Evolutionary conservation across 2,329 filamentous ascomycete genomes (phyloP).

Genomic region (Davidsoniella australis): DNA sequence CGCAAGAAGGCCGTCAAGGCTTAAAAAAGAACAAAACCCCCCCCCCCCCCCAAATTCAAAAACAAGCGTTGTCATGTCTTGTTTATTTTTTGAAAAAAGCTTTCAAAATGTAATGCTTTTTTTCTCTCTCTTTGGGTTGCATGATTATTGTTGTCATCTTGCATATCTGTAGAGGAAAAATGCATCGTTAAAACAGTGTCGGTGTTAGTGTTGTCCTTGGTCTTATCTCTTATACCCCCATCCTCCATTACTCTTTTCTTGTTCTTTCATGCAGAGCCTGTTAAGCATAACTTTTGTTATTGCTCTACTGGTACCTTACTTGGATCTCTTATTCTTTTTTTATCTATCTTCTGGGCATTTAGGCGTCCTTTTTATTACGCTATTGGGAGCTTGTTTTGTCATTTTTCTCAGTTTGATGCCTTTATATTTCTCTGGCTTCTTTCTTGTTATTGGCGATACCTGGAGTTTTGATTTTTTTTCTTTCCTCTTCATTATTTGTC

Average conservation of each 20-base stretch:
- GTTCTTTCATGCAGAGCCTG: neutral
- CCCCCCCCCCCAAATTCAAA: no score
- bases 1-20: conserved; percentile 37
- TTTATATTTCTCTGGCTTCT: conserved; percentile 4
- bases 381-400: neutral
- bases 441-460: conserved; percentile 7
- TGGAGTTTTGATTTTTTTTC: conserved; percentile 8
- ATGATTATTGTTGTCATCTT: neutral
- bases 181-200: neutral
- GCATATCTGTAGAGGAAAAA: no score
- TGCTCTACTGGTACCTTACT: conserved; percentile 1
- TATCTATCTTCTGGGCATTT: neutral
- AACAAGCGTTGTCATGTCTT: neutral
- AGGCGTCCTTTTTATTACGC: neutral
- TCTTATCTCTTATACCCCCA: conserved; percentile 4
- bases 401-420: neutral
- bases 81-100: neutral
- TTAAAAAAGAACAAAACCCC: conserved; percentile 3
- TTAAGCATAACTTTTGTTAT: neutral
- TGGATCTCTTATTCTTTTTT: conserved; percentile 7
- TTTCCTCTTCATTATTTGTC: neutral
- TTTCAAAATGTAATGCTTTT: neutral
- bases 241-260: neutral
- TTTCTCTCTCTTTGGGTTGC: neutral
- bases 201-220: neutral